phyloP scores from a whole-genome alignment of 768 basidiomycete species.

The Cystobasidium onofrii region DNA sequence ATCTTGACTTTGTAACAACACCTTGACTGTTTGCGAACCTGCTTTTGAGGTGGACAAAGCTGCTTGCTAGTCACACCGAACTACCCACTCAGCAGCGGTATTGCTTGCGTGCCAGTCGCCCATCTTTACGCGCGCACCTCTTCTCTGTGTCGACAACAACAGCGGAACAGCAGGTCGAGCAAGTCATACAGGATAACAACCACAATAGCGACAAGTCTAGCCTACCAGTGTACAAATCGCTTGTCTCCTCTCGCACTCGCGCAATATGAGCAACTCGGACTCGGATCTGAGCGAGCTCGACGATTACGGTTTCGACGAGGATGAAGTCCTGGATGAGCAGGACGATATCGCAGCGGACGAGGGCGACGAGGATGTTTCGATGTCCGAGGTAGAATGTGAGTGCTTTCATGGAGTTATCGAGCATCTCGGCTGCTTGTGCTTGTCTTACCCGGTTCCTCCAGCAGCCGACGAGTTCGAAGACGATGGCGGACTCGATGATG shows the following conservation, averaged over 20 bases:
- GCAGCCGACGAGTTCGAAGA: background rate
- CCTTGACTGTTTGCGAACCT: too few species aligned
- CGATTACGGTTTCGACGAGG: conserved; percentile 35
- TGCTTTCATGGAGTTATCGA: too few species aligned
- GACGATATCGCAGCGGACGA: conserved; percentile 36
- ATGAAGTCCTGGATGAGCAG: conserved; percentile 30
- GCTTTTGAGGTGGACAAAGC: too few species aligned
- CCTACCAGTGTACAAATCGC: background rate
- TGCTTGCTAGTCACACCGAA: too few species aligned
- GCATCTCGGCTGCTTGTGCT: too few species aligned
- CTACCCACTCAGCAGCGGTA: too few species aligned
- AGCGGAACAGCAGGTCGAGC: background rate
- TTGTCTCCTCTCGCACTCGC: background rate
- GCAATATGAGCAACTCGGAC: conserved; percentile 9
- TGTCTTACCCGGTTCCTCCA: background rate
- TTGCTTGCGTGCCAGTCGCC: too few species aligned
- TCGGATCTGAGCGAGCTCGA: conserved; percentile 9
- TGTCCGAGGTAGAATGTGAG: background rate
- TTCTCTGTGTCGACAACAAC: background rate
- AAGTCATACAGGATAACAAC: background rate
- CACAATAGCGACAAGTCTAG: background rate
- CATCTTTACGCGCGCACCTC: background rate
- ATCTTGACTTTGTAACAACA: background rate
- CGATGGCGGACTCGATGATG: conserved; percentile 21
- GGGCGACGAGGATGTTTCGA: conserved; percentile 35